These are phyloP conservation scores for Cudoniella acicularis DNA, from an alignment of 495 filamentous ascomycete genomes.

Conservation along the genomic window DNA sequence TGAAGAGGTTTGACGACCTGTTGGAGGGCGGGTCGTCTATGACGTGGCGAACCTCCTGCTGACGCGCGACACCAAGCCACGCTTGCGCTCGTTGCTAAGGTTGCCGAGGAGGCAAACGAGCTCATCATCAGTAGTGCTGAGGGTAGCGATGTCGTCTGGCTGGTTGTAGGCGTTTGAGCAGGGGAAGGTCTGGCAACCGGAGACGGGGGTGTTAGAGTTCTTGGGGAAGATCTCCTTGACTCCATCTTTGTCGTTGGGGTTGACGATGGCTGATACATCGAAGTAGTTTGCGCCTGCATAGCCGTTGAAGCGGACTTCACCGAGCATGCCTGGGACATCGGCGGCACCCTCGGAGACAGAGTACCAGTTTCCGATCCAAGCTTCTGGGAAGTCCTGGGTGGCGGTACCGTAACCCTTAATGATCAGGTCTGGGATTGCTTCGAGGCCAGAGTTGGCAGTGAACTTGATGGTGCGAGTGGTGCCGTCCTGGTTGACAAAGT, in stretches of 20 bases:
- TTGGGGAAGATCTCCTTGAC: slow-evolving; percentile 46
- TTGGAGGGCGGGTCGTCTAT: background rate
- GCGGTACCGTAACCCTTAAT: slow-evolving; percentile 27
- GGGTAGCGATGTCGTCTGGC: slow-evolving; percentile 46
- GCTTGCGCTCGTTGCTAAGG: slow-evolving; percentile 8
- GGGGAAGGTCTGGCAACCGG: slow-evolving; percentile 44
- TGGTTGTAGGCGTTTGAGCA: slow-evolving; percentile 46
- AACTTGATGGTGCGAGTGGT: slow-evolving; percentile 40
- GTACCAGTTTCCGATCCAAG: slow-evolving; percentile 47
- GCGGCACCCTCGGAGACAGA: slow-evolving; percentile 34
- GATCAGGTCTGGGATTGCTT: slow-evolving; percentile 23
- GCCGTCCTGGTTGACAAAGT: slow-evolving; percentile 46
- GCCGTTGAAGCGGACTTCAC: slow-evolving; percentile 45
- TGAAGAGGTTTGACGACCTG: too few species aligned
- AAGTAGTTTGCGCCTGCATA: slow-evolving; percentile 41
- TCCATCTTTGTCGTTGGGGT: slow-evolving; percentile 38
- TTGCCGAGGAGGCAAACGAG: slow-evolving; percentile 23
- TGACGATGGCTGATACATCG: slow-evolving; percentile 53
- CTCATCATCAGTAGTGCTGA: slow-evolving; percentile 26
- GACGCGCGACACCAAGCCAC: background rate
- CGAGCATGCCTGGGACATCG: slow-evolving; percentile 45
- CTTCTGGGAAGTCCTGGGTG: slow-evolving; percentile 33
- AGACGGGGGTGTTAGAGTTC: slow-evolving; percentile 21
- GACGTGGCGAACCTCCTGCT: background rate
- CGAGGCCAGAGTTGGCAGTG: slow-evolving; percentile 31